Evolutionary conservation across 2,329 filamentous ascomycete species (phyloP), one percentile per base, ranked within the genome.

Genomic region (Apiospora aurea): DNA sequence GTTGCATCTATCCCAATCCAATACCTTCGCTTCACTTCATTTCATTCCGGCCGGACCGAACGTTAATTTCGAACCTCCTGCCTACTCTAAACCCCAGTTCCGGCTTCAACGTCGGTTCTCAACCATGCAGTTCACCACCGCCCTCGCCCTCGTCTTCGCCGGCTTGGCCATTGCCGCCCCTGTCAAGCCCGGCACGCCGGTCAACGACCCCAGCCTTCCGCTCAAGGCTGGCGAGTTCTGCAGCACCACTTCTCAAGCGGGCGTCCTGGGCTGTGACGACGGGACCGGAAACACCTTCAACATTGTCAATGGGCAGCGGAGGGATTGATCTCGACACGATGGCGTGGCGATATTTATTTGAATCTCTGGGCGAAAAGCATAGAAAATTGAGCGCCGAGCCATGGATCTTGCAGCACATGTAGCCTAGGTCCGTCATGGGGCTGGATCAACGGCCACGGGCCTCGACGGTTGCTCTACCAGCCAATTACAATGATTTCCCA

Each of bases 201-300:
- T 67, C 21, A 29, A 67, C 64, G 43, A 43, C 38, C 38, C 64
- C 38, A 46, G 64, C 64, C 64, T 67, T 0, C 64, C 64, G 11
- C 38, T 67, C 64, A 67, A 67, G 64, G 38, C 38, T 21, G 64
- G 64, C 64, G 64, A 67, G 64, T 67, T 67, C 38, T 67, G 64
- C 64, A 67, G 38, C 64, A 67, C 64, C n/a, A 67, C 64, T 13
- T 67, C 64, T 11, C 38, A 43, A 8, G 11, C 13, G 64, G 64
- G 64, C n/a, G 64, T 67, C 21, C 21, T 67, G 21, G 64, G 64
- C 64, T 67, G 64, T 38, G 43, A 46, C 64, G 64, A 67, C 38
- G 38, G 38, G 18, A 43, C 43, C n/a, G 64, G 64, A 14, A 46
- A 46, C 64, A 67, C 64, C 38, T 67, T 67, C 16, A 67, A 67